These are phyloP conservation scores for Exophiala dermatitidis DNA, from an alignment of 2,329 filamentous ascomycete species.

Conservation along the genomic window DNA sequence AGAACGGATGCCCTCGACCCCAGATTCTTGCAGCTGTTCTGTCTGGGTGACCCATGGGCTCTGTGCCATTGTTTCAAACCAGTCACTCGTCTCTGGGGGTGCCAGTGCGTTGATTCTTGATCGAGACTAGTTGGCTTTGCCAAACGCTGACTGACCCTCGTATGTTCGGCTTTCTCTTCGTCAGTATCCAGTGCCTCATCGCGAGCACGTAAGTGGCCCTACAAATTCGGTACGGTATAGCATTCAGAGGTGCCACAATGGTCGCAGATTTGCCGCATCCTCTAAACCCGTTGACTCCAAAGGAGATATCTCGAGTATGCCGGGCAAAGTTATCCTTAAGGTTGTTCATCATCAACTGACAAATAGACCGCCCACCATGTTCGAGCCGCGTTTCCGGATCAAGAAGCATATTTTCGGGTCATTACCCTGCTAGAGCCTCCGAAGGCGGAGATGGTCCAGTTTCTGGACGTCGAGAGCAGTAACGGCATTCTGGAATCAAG, in stretches of 20 bases:
- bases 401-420: conserved; percentile 41
- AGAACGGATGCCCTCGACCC: not conserved
- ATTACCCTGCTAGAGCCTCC: conserved; percentile 46
- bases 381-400: conserved; percentile 32
- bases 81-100: too few species aligned
- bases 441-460: conserved; percentile 44
- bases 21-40: too few species aligned
- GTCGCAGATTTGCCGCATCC: conserved; percentile 26
- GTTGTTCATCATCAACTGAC: not conserved
- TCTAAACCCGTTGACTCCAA: conserved; percentile 30
- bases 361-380: conserved; percentile 31
- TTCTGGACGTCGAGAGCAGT: conserved; percentile 40
- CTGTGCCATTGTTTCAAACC: too few species aligned
- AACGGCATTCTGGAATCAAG: conserved; percentile 17
- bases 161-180: too few species aligned
- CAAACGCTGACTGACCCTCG: too few species aligned
- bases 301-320: conserved; percentile 30
- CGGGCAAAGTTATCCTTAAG: not conserved
- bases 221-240: too few species aligned
- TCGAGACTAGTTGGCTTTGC: too few species aligned
- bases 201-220: too few species aligned
- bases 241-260: not conserved
- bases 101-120: too few species aligned
- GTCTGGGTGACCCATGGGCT: too few species aligned
- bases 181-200: too few species aligned